Evolutionary conservation across 1,284 basidiomycete species (phyloP), one percentile per base, ranked within the genome.

Genomic region (Moesziomyces globuligerus): DNA sequence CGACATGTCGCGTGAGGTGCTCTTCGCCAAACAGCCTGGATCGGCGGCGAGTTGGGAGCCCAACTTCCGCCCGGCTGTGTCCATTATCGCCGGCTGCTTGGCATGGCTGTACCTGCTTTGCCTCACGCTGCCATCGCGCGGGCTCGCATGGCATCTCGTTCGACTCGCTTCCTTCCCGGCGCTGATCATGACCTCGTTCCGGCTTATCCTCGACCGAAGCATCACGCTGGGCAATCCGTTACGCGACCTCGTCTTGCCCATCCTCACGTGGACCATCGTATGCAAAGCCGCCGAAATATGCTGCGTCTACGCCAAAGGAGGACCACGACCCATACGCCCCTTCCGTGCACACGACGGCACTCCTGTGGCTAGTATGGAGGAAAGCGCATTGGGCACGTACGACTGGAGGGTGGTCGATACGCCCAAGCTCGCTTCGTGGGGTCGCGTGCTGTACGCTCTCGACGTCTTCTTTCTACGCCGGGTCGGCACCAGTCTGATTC

Each of bases 261-360:
- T 49, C 11, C 44, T 70, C n/a, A 49, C 61, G 4, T 70, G 60
- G 60, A 48, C 49, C 10, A 24, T 70, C 38, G 40, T 53, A 32
- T 56, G 61, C 53, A 70, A 70, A 24, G 47, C 48, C 5, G 49
- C 53, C 38, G 61, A 70, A 23, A 34, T 70, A 6, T 70, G 61
- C 36, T 5, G 65, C 29, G 29, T 50, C 8, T 61, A 57, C 37
- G 41, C 60, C 1, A 43, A 34, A 7, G 66, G 59, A 5, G 66
- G 67, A 3, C 61, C 67, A 20, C 34, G 61, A 20, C 53, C 38
- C 8, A 70, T 70, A 18, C 43, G 59, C 11, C 67, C 67, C 1
- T 65, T 65, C 41, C 43, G 57, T 4, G 46, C 34, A 10, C 32
- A 48, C 6, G 18, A 29, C 7, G 29, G 26, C 4, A 26, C 9